Conservation (phyloP, 208 protist species). For the Trypanosoma cruzi region DNA sequence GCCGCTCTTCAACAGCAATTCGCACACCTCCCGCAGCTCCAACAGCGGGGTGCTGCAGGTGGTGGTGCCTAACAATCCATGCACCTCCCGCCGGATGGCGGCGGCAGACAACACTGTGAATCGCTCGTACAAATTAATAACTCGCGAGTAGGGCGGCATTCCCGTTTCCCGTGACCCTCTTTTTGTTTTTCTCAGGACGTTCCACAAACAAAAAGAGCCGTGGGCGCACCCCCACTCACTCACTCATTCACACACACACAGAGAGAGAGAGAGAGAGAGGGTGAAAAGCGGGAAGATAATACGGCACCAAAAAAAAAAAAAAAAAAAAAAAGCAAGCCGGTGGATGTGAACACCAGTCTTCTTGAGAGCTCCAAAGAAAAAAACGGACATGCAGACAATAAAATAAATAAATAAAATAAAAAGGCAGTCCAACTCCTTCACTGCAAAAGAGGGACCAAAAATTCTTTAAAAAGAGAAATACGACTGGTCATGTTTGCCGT, state of each 20-base stretch:
- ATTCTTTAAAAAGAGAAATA: too few species aligned
- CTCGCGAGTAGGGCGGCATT: slow-evolving; percentile 19
- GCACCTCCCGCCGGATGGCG: slow-evolving; percentile 27
- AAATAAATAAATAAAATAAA: too few species aligned
- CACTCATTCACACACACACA: background rate
- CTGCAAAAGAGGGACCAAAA: too few species aligned
- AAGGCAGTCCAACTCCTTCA: too few species aligned
- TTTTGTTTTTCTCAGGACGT: background rate
- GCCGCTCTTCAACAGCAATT: slow-evolving; percentile 25
- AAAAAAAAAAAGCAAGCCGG: slow-evolving; percentile 2
- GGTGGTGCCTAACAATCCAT: slow-evolving; percentile 6
- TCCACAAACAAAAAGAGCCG: background rate
- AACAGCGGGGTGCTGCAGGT: background rate
- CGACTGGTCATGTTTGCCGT: too few species aligned
- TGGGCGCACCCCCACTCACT: background rate
- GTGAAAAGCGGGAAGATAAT: background rate
- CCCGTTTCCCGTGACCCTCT: background rate
- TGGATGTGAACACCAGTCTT: too few species aligned
- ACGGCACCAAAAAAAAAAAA: slow-evolving; percentile 2
- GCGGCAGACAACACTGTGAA: slow-evolving; percentile 24
- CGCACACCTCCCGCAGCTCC: slow-evolving; percentile 20
- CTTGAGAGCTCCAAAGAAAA: too few species aligned
- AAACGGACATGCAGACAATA: too few species aligned
- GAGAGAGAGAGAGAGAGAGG: background rate
- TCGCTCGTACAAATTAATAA: slow-evolving; percentile 28